Conservation (phyloP, 768 basidiomycete species). For the Saitozyma sp. region DNA sequence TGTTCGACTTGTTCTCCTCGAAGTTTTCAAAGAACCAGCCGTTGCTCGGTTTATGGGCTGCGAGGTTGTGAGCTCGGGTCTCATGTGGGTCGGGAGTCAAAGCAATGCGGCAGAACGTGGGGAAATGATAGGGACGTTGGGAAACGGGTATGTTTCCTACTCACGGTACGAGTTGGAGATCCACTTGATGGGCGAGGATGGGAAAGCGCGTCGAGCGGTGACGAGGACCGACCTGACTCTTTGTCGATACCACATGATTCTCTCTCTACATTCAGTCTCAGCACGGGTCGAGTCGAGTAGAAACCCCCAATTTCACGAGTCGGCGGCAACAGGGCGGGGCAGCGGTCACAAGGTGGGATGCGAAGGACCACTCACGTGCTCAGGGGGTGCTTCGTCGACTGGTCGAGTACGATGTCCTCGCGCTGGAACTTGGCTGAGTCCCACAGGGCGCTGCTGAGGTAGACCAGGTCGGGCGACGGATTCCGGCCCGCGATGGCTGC, state of each 20-base stretch:
- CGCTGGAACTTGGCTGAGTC: conserved; percentile 29
- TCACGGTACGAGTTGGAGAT: conserved; percentile 29
- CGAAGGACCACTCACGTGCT: too few relatives aligned
- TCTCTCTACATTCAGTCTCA: conserved; percentile 6
- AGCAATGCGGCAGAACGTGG: not conserved
- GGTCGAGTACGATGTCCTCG: conserved; percentile 13
- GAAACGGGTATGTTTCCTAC: not conserved
- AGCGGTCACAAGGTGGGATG: not conserved
- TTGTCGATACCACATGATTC: conserved; percentile 20
- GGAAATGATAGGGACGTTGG: not conserved
- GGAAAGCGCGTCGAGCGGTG: conserved; percentile 14
- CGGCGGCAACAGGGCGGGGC: not conserved
- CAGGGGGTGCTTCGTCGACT: too few relatives aligned
- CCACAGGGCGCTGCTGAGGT: conserved; percentile 26
- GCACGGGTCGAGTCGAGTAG: not conserved
- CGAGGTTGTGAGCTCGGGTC: not conserved
- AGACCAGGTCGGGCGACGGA: conserved; percentile 17
- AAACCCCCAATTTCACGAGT: not conserved
- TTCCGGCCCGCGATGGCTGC: not conserved
- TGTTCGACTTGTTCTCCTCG: not conserved
- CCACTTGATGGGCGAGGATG: conserved; percentile 19
- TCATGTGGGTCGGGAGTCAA: not conserved
- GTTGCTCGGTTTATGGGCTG: conserved; percentile 15
- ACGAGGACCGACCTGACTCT: conserved; percentile 15
- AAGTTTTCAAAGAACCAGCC: conserved; percentile 27